Evolutionary conservation across 805 yeast species (phyloP).

Genomic region (Candida chauliodis): DNA sequence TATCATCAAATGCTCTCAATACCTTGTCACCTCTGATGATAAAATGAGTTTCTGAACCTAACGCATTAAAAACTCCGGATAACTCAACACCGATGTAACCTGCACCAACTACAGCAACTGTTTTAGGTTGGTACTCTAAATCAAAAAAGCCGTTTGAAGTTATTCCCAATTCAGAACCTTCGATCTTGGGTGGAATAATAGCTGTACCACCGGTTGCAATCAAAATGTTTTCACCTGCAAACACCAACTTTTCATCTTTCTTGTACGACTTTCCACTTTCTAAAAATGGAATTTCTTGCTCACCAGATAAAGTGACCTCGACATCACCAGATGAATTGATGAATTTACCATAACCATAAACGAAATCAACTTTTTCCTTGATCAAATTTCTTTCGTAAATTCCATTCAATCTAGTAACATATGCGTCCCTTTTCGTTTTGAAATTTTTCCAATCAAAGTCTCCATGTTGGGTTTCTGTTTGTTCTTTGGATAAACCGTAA

Average conservation of each 20-base stretch:
- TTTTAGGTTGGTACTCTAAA: slow-evolving; percentile 77
- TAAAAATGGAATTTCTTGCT: slow-evolving; percentile 36
- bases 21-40: slow-evolving; percentile 90
- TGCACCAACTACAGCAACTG: slow-evolving; percentile 94
- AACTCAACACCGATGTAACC: slow-evolving; percentile 97
- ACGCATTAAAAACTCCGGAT: slow-evolving; percentile 88
- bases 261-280: slow-evolving; percentile 22
- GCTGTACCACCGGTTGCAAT: slow-evolving; percentile 95
- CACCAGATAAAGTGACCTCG: slow-evolving; percentile 58
- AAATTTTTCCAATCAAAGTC: slow-evolving; percentile 78
- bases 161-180: slow-evolving; percentile 80
- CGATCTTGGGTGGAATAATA: slow-evolving; percentile 60
- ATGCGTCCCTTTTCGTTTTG: slow-evolving; percentile 90
- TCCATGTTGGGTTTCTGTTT: slow-evolving; percentile 44
- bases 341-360: slow-evolving; percentile 85
- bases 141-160: slow-evolving; percentile 90
- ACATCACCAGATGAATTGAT: slow-evolving; percentile 61
- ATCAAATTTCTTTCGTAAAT: slow-evolving; percentile 84
- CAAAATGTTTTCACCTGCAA: slow-evolving; percentile 77
- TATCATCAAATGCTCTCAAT: slow-evolving; percentile 79
- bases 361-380: slow-evolving; percentile 84
- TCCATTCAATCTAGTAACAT: slow-evolving; percentile 81
- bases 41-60: slow-evolving; percentile 83
- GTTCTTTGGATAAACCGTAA: slow-evolving; percentile 71
- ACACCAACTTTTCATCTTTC: slow-evolving; percentile 55